Evolutionary conservation across 192 early-diverging fungal genomes (phyloP).

Genomic region (Linnemannia schmuckeri): DNA sequence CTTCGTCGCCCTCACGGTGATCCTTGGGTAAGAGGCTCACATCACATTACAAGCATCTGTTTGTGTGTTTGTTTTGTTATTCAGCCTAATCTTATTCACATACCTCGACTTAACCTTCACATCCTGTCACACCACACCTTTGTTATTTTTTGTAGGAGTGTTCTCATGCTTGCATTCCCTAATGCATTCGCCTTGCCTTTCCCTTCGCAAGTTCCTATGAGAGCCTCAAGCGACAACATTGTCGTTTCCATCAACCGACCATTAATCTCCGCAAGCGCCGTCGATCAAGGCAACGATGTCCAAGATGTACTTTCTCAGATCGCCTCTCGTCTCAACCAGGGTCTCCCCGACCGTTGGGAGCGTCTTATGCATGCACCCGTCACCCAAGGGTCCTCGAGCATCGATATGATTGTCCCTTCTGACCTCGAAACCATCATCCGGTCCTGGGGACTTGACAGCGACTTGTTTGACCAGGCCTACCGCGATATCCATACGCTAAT

Average conservation of each 20-base stretch:
- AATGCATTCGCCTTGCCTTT: neutral
- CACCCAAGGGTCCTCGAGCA: slow-evolving; percentile 12
- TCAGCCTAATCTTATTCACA: neutral
- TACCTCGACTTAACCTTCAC: neutral
- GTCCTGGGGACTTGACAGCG: slow-evolving; percentile 19
- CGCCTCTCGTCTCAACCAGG: slow-evolving; percentile 19
- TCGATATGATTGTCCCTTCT: slow-evolving; percentile 6
- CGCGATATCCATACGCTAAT: slow-evolving; percentile 8
- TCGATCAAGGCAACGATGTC: slow-evolving; percentile 10
- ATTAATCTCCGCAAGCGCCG: slow-evolving; percentile 5
- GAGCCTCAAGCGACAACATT: neutral
- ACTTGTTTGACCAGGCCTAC: neutral
- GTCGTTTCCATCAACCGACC: neutral
- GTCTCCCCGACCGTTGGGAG: slow-evolving; percentile 28
- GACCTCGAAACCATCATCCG: slow-evolving; percentile 6
- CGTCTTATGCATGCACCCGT: slow-evolving; percentile 20
- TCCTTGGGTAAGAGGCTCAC: slow-evolving; percentile 13
- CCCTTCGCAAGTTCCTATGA: slow-evolving; percentile 1
- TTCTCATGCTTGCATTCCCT: neutral
- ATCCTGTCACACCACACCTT: neutral
- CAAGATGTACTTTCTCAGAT: slow-evolving; percentile 13
- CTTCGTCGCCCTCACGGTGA: slow-evolving; percentile 15
- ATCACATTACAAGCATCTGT: neutral
- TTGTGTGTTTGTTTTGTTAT: neutral
- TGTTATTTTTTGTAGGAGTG: neutral